These are phyloP conservation scores for Coniochaeta ligniaria DNA, from an alignment of 2,329 filamentous ascomycete genomes.

Conservation along the genomic window DNA sequence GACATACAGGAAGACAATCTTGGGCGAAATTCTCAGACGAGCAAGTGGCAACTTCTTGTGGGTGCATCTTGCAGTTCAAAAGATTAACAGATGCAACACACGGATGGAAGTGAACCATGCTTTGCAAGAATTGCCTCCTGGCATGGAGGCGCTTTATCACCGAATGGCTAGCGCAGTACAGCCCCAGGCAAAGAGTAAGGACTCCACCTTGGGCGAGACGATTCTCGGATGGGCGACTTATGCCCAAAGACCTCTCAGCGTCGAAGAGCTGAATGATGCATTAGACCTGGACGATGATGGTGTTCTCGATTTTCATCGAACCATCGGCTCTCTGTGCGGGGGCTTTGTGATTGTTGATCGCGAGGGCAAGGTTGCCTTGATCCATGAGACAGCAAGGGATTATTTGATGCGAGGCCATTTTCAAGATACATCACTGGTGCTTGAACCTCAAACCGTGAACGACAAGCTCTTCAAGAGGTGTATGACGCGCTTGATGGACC, in stretches of 20 bases:
- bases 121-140: conserved; percentile 18
- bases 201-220: conserved; percentile 12
- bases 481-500: conserved; percentile 5
- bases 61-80: conserved; percentile 20
- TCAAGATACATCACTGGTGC: not conserved
- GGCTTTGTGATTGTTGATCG: conserved; percentile 23
- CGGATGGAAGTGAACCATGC: conserved; percentile 14
- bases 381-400: conserved; percentile 28
- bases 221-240: conserved; percentile 18
- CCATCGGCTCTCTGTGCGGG: conserved; percentile 21
- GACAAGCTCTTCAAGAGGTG: conserved; percentile 14
- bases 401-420: conserved; percentile 15
- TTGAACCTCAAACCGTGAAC: conserved; percentile 11
- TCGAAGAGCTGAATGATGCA: conserved; percentile 16
- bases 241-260: conserved; percentile 13
- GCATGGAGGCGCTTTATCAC: conserved; percentile 23
- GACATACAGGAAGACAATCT: conserved; percentile 13
- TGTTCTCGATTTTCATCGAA: conserved; percentile 16
- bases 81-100: conserved; percentile 18
- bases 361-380: conserved; percentile 16
- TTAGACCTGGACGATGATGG: conserved; percentile 11
- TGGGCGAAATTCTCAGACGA: conserved; percentile 14
- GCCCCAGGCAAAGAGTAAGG: too few species aligned
- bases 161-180: too few species aligned
- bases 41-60: conserved; percentile 25